A percentile compares a stretch with the other conserved stretches of the same genome.
Conservation (phyloP, 768 basidiomycete genomes). For the Agrocybe praecox region DNA sequence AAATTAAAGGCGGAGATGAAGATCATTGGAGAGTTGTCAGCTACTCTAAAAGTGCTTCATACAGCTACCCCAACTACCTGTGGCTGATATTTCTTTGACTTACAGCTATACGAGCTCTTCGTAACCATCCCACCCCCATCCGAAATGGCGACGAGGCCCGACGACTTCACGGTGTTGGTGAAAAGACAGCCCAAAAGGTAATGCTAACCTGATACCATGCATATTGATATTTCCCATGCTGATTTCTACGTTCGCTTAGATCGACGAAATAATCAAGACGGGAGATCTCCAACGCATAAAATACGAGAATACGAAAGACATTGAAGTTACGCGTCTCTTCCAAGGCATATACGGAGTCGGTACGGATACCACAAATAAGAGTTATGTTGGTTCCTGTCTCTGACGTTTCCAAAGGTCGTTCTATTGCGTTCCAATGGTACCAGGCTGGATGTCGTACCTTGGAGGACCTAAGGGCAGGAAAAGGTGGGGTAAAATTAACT, state of each 20-base stretch:
- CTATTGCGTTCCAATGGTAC: slow-evolving; percentile 75
- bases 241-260: slow-evolving; percentile 41
- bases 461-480: slow-evolving; percentile 66
- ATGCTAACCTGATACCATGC: background rate
- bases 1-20: slow-evolving; percentile 57
- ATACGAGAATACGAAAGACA: slow-evolving; percentile 68
- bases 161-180: slow-evolving; percentile 62
- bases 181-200: slow-evolving; percentile 77
- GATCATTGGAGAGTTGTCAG: slow-evolving; percentile 69
- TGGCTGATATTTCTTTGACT: background rate
- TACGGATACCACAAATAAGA: slow-evolving; percentile 28
- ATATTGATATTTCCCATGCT: background rate
- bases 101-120: slow-evolving; percentile 63
- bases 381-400: too few species aligned
- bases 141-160: slow-evolving; percentile 59
- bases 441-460: slow-evolving; percentile 75
- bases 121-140: slow-evolving; percentile 60
- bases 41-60: slow-evolving; percentile 61
- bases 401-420: too few species aligned
- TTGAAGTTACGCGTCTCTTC: slow-evolving; percentile 58
- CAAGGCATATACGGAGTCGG: slow-evolving; percentile 89
- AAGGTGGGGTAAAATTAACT: slow-evolving; percentile 62
- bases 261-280: slow-evolving; percentile 79
- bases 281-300: slow-evolving; percentile 70
- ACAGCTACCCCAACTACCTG: background rate